Evolutionary conservation across 2,329 filamentous ascomycete species (phyloP), one percentile per base, ranked within the genome.

Genomic region (Pseudofabraea citricarpa): DNA sequence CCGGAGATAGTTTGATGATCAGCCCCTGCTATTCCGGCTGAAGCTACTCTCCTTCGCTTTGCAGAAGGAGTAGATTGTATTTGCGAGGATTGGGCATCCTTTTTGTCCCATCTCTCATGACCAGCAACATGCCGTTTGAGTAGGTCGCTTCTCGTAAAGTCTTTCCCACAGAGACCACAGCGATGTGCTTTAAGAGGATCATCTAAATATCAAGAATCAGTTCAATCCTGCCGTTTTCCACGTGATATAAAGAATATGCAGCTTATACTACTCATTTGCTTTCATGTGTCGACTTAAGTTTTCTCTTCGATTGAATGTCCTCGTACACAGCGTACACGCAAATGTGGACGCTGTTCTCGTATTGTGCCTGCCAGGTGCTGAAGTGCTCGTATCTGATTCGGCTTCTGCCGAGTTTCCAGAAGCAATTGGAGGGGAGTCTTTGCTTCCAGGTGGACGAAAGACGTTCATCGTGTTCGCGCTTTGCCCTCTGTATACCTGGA

Each of bases 231-330:
- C n/a, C n/a, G n/a, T n/a, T n/a, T n/a, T n/a, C n/a, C n/a, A n/a
- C n/a, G n/a, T n/a, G n/a, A n/a, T n/a, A n/a, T n/a, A n/a, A n/a
- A n/a, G n/a, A n/a, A n/a, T n/a, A n/a, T n/a, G n/a, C n/a, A n/a
- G 12, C 15, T 19, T 35, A 3, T 8, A 20, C 19, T 33, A 47
- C 47, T 13, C 47, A 54, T 51, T 51, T 21, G 52, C 51, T 43
- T 54, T 56, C 24, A 51, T 33, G 49, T 56, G 53, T 2, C 53
- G 51, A 42, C 50, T 54, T 19, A 56, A 33, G 40, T 56, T 56
- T 21, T 56, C 53, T n/a, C 53, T 43, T n/a, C 53, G 41, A 41
- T 48, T 56, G 38, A 56, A 56, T 2, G 35, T 23, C 36, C 51
- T 56, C 6, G 47, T 31, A 29, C 52, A 54, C 22, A 51, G 42